Conservation (phyloP, 2,329 filamentous ascomycete genomes). For the Botrytis elliptica region DNA sequence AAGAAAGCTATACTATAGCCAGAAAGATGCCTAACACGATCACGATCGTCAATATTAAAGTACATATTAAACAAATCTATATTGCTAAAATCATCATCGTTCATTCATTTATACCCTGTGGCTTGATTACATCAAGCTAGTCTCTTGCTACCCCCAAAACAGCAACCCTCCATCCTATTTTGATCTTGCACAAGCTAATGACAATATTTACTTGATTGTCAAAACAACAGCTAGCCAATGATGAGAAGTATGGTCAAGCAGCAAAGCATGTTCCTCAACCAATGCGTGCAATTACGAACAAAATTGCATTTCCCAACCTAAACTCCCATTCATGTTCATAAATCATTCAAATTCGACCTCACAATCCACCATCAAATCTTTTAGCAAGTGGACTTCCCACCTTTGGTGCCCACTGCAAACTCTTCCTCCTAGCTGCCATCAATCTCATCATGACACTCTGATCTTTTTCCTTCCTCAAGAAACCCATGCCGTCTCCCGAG, state of each 20-base stretch:
- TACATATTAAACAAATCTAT: neutral
- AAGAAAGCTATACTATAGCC: neutral
- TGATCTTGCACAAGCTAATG: neutral
- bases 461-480: conserved; percentile 53
- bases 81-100: neutral
- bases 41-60: neutral
- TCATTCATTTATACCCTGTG: neutral
- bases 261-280: neutral
- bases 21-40: neutral
- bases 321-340: neutral
- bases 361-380: conserved; percentile 28
- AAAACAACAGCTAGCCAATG: neutral
- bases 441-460: conserved; percentile 47
- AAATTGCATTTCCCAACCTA: neutral
- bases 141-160: neutral
- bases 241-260: neutral
- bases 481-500: conserved; percentile 27
- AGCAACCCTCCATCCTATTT: neutral
- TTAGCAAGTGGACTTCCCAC: conserved; percentile 68
- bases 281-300: neutral
- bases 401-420: conserved; percentile 73
- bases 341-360: neutral
- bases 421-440: conserved; percentile 73
- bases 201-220: neutral
- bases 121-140: neutral